Evolutionary conservation across 208 protist genomes (phyloP), one percentile per base, ranked within the genome.

Genomic region (Crithidia acanthocephali): DNA sequence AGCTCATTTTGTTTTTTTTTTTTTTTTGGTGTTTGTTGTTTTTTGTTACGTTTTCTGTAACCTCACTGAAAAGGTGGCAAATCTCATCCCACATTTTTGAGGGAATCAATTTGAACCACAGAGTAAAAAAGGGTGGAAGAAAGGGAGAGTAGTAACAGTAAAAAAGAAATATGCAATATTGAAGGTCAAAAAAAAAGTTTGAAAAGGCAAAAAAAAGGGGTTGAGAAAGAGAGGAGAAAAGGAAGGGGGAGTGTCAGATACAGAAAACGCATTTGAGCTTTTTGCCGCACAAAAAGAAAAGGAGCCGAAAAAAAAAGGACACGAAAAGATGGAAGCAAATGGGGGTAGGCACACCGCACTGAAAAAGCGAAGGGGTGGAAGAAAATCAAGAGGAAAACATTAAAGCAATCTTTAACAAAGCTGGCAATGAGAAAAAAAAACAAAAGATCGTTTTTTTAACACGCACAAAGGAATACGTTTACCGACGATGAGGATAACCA

Each of bases 171-270:
- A 48, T 48, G 44, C 44, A 48, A 11, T 13, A 50, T n/a, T n/a
- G 20, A 50, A 50, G 16, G 11, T 50, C 9, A 53, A 23, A 22
- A 40, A 25, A 42, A 62, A 67, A 53, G 40, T 35, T 9, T 61
- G 0, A 28, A 4, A 47, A 27, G 42, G 22, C 2, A 40, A 25
- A 42, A 62, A 67, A 53, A 61, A 52, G 44, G 18, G 16, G 44
- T n/a, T 48, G 5, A 27, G 45, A 44, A 56, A 51, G 6, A 64
- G 37, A 74, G 28, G 32, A 7, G 57, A 35, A 74, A 44, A 67
- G 22, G 53, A 22, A 55, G 16, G 47, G 32, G 35, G 32, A 67
- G 52, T 32, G 52, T 57, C 52, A 57, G 52, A 32, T 57, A 37
- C 52, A 37, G n/a, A 37, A 57, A 57, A 37, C 23, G 52, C 28